These are phyloP conservation scores for Pichia sp. DNA, from an alignment of 1,139 yeast genomes.

Conservation along the genomic window DNA sequence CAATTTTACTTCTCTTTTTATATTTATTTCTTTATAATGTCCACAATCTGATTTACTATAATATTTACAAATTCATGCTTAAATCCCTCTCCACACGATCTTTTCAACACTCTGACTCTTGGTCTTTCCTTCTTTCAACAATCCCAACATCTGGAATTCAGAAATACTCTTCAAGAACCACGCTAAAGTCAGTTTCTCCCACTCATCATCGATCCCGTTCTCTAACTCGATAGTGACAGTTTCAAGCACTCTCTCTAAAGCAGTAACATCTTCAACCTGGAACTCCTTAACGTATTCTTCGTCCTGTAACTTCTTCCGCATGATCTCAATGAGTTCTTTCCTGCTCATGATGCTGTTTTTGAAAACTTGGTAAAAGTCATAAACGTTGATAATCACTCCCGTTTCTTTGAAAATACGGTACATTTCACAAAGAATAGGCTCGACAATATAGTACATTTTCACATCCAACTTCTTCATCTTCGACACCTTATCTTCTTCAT, in stretches of 20 bases:
- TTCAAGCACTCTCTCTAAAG: slow-evolving; percentile 5
- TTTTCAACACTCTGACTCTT: slow-evolving; percentile 57
- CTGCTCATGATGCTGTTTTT: slow-evolving; percentile 48
- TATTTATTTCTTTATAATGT: neutral
- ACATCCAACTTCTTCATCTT: slow-evolving; percentile 13
- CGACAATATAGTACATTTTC: slow-evolving; percentile 31
- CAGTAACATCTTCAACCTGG: slow-evolving; percentile 5
- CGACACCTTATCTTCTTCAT: too few relatives aligned
- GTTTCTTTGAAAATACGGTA: slow-evolving; percentile 81
- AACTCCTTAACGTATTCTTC: slow-evolving; percentile 6
- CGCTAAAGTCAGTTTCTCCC: slow-evolving; percentile 53
- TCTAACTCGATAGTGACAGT: slow-evolving; percentile 25
- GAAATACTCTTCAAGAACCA: slow-evolving; percentile 59
- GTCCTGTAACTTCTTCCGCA: slow-evolving; percentile 29
- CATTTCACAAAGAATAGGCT: slow-evolving; percentile 56
- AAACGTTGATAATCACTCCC: slow-evolving; percentile 67
- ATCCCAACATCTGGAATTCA: slow-evolving; percentile 54
- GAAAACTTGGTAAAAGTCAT: slow-evolving; percentile 76
- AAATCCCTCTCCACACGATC: slow-evolving; percentile 52
- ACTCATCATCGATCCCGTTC: slow-evolving; percentile 33
- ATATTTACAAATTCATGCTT: neutral
- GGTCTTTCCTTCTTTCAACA: slow-evolving; percentile 46
- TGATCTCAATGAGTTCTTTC: slow-evolving; percentile 36
- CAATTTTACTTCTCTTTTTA: neutral
- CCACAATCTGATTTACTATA: neutral